Conservation (phyloP, 2,329 filamentous ascomycete species). For the Penicillium sp. region DNA sequence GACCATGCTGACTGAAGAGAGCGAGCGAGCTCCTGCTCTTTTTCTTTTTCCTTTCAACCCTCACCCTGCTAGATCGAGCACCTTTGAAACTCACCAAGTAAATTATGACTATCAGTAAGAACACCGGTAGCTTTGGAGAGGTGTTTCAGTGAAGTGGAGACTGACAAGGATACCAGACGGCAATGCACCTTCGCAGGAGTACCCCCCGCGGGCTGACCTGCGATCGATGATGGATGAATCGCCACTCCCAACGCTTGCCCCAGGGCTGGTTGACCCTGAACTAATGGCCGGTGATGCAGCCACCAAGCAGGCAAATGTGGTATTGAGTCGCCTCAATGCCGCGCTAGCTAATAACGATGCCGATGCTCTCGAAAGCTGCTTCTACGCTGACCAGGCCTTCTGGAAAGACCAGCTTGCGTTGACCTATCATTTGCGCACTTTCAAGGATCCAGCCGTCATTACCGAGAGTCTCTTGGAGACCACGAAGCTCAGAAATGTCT, state of each 20-base stretch:
- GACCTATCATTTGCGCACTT: conserved; percentile 40
- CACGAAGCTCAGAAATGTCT: not conserved
- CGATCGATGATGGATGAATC: conserved; percentile 23
- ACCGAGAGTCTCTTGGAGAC: conserved; percentile 19
- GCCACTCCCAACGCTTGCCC: conserved; percentile 24
- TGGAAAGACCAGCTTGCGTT: conserved; percentile 40
- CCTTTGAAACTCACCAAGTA: not conserved
- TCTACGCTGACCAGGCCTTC: conserved; percentile 34
- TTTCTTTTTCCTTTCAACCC: not conserved
- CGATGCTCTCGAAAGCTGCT: conserved; percentile 24
- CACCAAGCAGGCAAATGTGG: conserved; percentile 5
- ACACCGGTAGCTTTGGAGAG: not conserved
- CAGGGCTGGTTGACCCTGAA: conserved; percentile 8
- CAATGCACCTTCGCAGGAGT: conserved; percentile 2
- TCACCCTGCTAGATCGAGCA: not conserved
- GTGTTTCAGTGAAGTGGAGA: not conserved
- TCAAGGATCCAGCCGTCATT: conserved; percentile 22
- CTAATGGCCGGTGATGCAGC: conserved; percentile 12
- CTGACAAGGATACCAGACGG: not conserved
- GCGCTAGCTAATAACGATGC: conserved; percentile 19
- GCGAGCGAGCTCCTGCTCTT: not conserved
- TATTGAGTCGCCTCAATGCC: conserved; percentile 10
- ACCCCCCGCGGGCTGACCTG: conserved; percentile 17
- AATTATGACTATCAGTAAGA: not conserved
- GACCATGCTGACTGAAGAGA: not conserved